Evolutionary conservation across 1,284 basidiomycete species (phyloP), one percentile per base, ranked within the genome.

Genomic region (Pseudozyma sp.): DNA sequence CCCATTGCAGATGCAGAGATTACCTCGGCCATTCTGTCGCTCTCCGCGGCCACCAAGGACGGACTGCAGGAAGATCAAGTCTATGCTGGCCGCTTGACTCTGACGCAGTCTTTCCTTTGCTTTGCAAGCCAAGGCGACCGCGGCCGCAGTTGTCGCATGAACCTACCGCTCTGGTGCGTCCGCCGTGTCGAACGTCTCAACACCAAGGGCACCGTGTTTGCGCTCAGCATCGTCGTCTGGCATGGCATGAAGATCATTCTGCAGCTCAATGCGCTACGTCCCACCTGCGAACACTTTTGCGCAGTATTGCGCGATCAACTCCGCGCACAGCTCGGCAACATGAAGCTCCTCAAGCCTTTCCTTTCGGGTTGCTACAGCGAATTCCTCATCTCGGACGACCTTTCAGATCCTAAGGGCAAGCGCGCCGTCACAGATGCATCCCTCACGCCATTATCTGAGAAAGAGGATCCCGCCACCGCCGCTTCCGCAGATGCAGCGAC

Each of bases 301-400:
- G 89, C 92, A 1, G 87, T 93, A 4, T 88, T 99, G 3, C 90
- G 94, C 5, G 92, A 95, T 79, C 91, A 93, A 7, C 89, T 99
- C 69, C 97, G 96, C 85, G 88, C 91, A 0, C 93, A 97, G 77
- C 75, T 84, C 6, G 58, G 70, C 54, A 77, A 75, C 47, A 98
- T 99, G 96, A 97, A 97, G 85, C 87, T 88, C 8, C 91, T 98
- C 70, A 97, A 97, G 85, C 87, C 88, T 10, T 98, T 99, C 84
- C 90, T 93, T 19, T 92, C 92, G 82, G 92, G 93, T 2, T 94
- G 95, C 84, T 99, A 97, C 85, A 97, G 95, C 2, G 97, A 99
- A 85, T 89, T 89, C n/a, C 89, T 98, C 5, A 85, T 95, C n/a
- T 52, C 62, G 35, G 61, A 80, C 37, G 75, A 65, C 13, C 24